phyloP scores from a whole-genome alignment of 305 asterid genomes.

The Petunia hybrid region DNA sequence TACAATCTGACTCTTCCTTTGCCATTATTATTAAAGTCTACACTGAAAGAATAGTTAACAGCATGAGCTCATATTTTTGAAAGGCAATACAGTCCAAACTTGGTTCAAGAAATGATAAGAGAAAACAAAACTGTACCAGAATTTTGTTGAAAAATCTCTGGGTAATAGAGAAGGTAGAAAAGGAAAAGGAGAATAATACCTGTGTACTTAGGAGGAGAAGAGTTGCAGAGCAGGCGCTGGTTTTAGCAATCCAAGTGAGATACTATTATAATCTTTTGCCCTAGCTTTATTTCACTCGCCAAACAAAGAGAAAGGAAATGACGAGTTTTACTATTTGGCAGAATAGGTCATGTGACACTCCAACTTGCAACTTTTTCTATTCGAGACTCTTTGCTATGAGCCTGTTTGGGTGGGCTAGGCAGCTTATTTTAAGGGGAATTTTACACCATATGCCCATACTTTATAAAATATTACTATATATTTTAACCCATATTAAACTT shows the following conservation, averaged over 20 bases:
- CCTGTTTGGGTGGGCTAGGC: no score
- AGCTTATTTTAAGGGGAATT: no score
- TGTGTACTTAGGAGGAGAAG: neutral
- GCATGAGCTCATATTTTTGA: no score
- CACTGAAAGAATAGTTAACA: neutral
- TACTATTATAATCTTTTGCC: neutral
- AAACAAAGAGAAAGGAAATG: neutral
- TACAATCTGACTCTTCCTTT: constrained; percentile 28
- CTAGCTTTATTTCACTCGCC: neutral
- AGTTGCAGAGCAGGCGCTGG: neutral
- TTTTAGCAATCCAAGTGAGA: neutral
- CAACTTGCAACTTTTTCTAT: no score
- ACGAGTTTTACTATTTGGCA: neutral
- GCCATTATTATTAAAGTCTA: constrained; percentile 36
- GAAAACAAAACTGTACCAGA: no score
- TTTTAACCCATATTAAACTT: no score
- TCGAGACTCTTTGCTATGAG: no score
- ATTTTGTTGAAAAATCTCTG: neutral
- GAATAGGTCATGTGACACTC: no score
- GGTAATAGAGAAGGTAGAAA: neutral
- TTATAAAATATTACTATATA: no score
- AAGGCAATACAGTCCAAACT: no score
- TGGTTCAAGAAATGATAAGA: no score
- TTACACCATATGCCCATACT: no score
- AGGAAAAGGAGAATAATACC: neutral